phyloP scores from a whole-genome alignment of 164 flowering plant genomes.

The Liriodendron chinense region DNA sequence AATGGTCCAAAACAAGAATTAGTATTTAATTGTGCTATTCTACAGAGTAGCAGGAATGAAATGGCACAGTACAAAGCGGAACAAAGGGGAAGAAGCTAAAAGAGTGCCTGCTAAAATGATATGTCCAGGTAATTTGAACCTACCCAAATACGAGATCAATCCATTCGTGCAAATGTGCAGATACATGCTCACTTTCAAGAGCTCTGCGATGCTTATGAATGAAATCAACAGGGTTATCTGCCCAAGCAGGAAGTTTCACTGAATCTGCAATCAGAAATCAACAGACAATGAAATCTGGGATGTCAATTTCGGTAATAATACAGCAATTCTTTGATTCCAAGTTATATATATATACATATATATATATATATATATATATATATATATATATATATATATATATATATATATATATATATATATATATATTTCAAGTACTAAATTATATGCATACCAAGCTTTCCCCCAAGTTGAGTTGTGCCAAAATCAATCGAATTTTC shows the following conservation, averaged over 20 bases:
- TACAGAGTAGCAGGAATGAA: neutral
- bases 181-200: constrained; percentile 97
- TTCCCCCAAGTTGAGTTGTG: constrained; percentile 89
- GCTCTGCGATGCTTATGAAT: constrained; percentile 93
- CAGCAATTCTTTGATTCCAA: neutral
- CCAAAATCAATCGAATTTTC: constrained; percentile 92
- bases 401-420: no score
- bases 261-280: constrained; percentile 44
- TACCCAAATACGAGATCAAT: constrained; percentile 98
- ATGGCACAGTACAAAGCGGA: neutral
- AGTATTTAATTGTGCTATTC: neutral
- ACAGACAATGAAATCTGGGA: neutral
- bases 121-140: constrained; percentile 15
- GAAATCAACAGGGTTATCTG: constrained; percentile 82
- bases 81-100: neutral
- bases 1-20: neutral
- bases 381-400: no score
- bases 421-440: no score
- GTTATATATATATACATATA: no score
- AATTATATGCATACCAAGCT: constrained; percentile 57
- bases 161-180: constrained; percentile 98
- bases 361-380: no score
- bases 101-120: neutral
- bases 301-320: neutral
- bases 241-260: constrained; percentile 95